Conservation (phyloP, 176 grass and related monocot species). For the Oryza australiensis region DNA sequence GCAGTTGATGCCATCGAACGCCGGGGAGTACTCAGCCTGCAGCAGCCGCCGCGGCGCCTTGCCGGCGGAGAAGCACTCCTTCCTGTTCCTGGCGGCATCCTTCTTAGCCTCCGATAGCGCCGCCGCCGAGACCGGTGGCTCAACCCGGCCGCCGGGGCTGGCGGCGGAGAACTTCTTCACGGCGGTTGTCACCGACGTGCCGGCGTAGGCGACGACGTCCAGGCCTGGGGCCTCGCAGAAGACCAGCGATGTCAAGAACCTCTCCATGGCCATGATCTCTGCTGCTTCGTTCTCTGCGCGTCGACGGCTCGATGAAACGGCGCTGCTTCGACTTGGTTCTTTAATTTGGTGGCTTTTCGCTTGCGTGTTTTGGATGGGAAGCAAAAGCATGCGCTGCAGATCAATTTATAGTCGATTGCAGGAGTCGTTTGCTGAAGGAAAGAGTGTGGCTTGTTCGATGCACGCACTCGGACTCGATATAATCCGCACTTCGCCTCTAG, state of each 20-base stretch:
- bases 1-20: slow-evolving; percentile 14
- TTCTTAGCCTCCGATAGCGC: not conserved
- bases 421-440: too few relatives aligned
- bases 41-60: not conserved
- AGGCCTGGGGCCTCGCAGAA: slow-evolving; percentile 37
- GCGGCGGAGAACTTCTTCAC: not conserved
- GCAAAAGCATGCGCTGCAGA: too few relatives aligned
- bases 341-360: not conserved
- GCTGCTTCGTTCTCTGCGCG: not conserved
- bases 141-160: not conserved
- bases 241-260: slow-evolving; percentile 15
- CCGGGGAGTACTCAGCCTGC: not conserved
- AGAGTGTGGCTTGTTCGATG: too few relatives aligned
- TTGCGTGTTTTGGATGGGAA: not conserved
- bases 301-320: not conserved
- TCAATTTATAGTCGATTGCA: not conserved
- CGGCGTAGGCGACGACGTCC: slow-evolving; percentile 1
- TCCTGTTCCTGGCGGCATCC: not conserved
- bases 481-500: too few relatives aligned
- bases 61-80: not conserved
- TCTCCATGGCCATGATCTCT: slow-evolving; percentile 18
- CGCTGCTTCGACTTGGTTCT: not conserved
- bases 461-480: too few relatives aligned
- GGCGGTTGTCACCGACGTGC: not conserved
- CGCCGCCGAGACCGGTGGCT: too few relatives aligned